Base-by-base conservation (phyloP, 768 basidiomycete species). In the Gyrodon lividus region DNA sequence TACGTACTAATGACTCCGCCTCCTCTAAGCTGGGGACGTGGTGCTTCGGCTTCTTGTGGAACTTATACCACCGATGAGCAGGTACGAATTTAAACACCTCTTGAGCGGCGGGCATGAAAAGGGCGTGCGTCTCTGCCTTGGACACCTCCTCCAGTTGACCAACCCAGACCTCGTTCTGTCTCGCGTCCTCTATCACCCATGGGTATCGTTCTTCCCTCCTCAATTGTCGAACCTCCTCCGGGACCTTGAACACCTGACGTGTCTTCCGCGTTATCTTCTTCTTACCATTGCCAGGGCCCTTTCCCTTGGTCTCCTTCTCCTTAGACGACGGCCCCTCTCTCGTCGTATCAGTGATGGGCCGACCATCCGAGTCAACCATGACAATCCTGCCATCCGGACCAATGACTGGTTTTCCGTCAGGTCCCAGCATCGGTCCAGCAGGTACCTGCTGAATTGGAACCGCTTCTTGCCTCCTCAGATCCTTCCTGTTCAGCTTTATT, bases 21-120 rank as follows among this genome's bases (percentile, higher is more conserved):
- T 75, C 83, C 72, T 74, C 87, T 70, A 77, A 76, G 35, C 80
- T 80, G 39, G 84, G 86, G 14, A 89, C 72, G 61, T 82, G 78
- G 60, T 91, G 83, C 60, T 84, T 86, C 38, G 88, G 78, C 59
- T 84, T 84, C 76, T 91, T 92, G 71, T 89, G 89, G 65, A 93
- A 93, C 69, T 91, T 92, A 77, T 94, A 95, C 89, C 89, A 94
- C 39, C 92, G 79, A 65, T 91, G 83, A 5, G 89, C 83, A 13
- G 91, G 87, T 10, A 95, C 86, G 69, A 94, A 92, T 63, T 89
- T 86, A 77, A 95, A 94, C 34, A 85, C 77, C 51, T 91, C 83
- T 61, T 84, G 83, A 49, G 84, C 83, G 14, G 86, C 83, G 30
- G 89, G 87, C 83, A 92, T 89, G 70, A 94, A 87, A 70, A 92